phyloP scores from a whole-genome alignment of 139 green algal genomes.

The Haematococcus lacustris region DNA sequence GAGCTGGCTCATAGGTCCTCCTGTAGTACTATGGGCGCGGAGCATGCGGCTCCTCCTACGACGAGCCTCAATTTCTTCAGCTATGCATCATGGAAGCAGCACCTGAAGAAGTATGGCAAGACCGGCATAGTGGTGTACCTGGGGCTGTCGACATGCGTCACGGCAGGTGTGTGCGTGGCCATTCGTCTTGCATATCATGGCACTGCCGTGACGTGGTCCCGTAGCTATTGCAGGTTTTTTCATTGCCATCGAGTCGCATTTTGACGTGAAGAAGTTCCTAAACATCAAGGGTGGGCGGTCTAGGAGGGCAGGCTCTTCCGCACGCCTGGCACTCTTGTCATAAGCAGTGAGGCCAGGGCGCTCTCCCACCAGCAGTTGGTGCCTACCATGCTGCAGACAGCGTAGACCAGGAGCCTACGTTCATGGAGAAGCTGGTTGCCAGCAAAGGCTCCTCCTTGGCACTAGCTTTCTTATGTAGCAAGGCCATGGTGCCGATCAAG shows the following conservation, averaged over 20 bases:
- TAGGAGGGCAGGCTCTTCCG: too few species aligned
- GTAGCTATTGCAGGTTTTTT: constrained; percentile 56
- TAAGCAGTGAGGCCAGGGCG: too few species aligned
- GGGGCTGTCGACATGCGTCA: background rate
- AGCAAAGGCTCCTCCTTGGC: constrained; percentile 46
- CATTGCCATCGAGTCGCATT: constrained; percentile 39
- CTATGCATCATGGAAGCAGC: too few species aligned
- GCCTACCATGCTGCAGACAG: too few species aligned
- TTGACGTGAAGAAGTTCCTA: constrained; percentile 44
- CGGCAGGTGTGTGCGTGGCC: background rate
- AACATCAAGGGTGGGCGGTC: constrained; percentile 32
- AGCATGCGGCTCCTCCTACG: too few species aligned
- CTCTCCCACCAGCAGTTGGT: too few species aligned
- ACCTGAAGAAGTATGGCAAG: background rate
- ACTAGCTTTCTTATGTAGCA: constrained; percentile 47
- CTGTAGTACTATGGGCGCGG: too few species aligned
- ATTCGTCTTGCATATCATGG: too few species aligned
- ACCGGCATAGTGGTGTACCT: background rate
- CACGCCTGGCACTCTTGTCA: too few species aligned
- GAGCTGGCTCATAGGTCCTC: too few species aligned
- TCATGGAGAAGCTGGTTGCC: constrained; percentile 28
- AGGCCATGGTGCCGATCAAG: constrained; percentile 46
- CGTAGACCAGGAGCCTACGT: constrained; percentile 21
- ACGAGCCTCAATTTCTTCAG: too few species aligned
- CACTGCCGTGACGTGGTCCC: too few species aligned